Conservation (phyloP, 257 asterid species). For the Euphrasia confusa region DNA sequence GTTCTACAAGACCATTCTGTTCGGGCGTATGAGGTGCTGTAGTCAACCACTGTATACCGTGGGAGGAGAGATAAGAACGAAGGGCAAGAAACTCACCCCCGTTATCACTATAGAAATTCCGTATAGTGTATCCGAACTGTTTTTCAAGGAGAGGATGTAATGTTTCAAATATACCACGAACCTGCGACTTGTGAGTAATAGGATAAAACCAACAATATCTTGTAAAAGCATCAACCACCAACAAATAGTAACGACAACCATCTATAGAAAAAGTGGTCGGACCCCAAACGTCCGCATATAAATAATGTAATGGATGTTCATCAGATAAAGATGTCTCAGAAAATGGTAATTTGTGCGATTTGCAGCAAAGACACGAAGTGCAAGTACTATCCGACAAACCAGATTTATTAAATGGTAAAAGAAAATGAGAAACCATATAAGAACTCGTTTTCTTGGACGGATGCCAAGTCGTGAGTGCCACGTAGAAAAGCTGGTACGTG, state of each 20-base stretch:
- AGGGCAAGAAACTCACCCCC: too few relatives aligned
- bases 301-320: neutral
- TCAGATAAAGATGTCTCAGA: neutral
- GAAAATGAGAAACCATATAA: neutral
- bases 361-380: conserved; percentile 9
- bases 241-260: too few relatives aligned
- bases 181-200: neutral
- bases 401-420: neutral
- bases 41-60: too few relatives aligned
- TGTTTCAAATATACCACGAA: neutral
- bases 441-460: neutral
- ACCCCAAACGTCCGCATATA: too few relatives aligned
- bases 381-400: neutral
- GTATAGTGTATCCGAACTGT: neutral
- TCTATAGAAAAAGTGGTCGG: too few relatives aligned
- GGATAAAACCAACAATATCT: neutral
- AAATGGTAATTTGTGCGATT: neutral
- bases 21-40: too few relatives aligned
- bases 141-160: neutral
- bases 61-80: too few relatives aligned
- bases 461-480: conserved; percentile 10
- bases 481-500: neutral
- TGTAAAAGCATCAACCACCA: too few relatives aligned
- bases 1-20: too few relatives aligned
- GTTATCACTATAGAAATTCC: neutral